These are phyloP conservation scores for Podospora pseudoanserina DNA, from an alignment of 495 filamentous ascomycete species.

Conservation along the genomic window DNA sequence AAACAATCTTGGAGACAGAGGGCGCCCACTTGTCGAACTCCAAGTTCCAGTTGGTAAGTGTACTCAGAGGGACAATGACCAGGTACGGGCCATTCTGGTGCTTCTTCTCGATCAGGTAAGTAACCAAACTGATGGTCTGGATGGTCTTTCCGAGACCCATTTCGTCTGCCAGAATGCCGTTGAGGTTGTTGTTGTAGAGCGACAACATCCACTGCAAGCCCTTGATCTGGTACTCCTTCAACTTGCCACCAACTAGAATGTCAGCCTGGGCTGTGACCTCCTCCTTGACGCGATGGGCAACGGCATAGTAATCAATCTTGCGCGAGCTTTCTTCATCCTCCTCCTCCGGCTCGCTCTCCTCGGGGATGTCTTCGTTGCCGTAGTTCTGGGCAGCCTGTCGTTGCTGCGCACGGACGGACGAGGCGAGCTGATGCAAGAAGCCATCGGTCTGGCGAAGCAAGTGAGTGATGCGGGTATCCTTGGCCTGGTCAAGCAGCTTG, in stretches of 20 bases:
- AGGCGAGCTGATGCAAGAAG: slow-evolving; percentile 91
- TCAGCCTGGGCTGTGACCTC: slow-evolving; percentile 74
- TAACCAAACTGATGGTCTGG: slow-evolving; percentile 96
- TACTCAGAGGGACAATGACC: slow-evolving; percentile 94
- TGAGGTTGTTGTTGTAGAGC: slow-evolving; percentile 98
- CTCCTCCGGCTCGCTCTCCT: slow-evolving; percentile 60
- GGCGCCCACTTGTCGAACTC: slow-evolving; percentile 99
- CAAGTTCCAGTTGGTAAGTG: slow-evolving; percentile 95
- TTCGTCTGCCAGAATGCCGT: slow-evolving; percentile 96
- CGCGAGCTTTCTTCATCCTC: slow-evolving; percentile 67
- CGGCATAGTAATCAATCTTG: slow-evolving; percentile 96
- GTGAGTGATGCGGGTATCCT: slow-evolving; percentile 98
- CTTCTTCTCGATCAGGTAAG: slow-evolving; percentile 94
- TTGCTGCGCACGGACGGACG: slow-evolving; percentile 89
- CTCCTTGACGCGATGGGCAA: slow-evolving; percentile 93
- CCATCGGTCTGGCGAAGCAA: slow-evolving; percentile 93
- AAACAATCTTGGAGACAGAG: slow-evolving; percentile 77
- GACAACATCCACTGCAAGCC: slow-evolving; percentile 99
- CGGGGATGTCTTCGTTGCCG: slow-evolving; percentile 56
- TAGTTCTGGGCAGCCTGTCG: slow-evolving; percentile 75
- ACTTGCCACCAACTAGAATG: slow-evolving; percentile 82
- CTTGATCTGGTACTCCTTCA: slow-evolving; percentile 98
- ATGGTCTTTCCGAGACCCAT: slow-evolving; percentile 99
- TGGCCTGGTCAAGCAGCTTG: slow-evolving; percentile 93
- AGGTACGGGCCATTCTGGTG: slow-evolving; percentile 88